Evolutionary conservation across 805 yeast species (phyloP).

Genomic region (Metschnikowia continentalis): DNA sequence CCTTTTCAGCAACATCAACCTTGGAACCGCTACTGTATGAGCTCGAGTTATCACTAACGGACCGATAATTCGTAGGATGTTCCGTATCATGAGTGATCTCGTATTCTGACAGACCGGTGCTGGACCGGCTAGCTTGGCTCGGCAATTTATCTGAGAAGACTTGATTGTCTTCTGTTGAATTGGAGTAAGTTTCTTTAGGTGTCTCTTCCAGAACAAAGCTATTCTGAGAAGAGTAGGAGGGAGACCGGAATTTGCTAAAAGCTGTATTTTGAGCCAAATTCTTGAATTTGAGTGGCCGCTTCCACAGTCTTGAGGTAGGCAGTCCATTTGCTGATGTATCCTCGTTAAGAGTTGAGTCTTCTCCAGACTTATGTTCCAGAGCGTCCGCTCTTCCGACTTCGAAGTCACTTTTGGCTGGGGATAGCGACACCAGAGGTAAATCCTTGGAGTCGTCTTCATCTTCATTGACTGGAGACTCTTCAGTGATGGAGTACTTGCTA

Average conservation of each 20-base stretch:
- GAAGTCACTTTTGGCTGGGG: neutral
- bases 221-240: constrained; percentile 5
- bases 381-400: neutral
- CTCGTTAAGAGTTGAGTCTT: neutral
- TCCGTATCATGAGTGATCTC: neutral
- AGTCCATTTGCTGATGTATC: neutral
- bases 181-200: constrained; percentile 1
- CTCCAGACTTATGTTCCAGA: neutral
- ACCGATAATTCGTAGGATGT: neutral
- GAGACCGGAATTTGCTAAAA: constrained; percentile 29
- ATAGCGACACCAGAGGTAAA: neutral
- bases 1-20: neutral
- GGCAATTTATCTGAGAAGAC: neutral
- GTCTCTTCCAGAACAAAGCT: constrained; percentile 2
- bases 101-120: constrained; percentile 1
- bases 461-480: neutral
- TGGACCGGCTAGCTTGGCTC: neutral
- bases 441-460: neutral
- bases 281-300: constrained; percentile 7
- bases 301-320: neutral
- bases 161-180: neutral
- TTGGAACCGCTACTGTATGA: neutral
- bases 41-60: neutral
- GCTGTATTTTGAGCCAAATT: constrained; percentile 35
- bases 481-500: neutral